Evolutionary conservation across 352 stramenopile species (phyloP), one percentile per base, ranked within the genome.

Genomic region (Hyphochytrium catenoides): DNA sequence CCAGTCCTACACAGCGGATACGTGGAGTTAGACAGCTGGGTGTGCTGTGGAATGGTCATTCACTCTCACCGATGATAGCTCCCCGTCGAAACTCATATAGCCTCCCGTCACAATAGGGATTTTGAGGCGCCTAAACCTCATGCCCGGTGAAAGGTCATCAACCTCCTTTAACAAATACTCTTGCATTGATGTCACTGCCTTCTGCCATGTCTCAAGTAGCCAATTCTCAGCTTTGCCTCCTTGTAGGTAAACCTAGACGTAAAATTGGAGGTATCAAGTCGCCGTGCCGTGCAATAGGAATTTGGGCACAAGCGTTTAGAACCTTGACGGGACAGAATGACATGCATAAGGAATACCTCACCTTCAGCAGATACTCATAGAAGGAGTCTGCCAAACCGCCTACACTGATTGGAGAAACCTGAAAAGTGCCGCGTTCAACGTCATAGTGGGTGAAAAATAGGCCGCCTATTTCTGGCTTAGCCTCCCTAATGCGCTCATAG

Each of bases 351-450:
- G n/a, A n/a, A n/a, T n/a, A n/a, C n/a, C n/a, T n/a, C 17, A 64
- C 46, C 50, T 91, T 91, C 2, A 91, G 47, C 36, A 91, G 48
- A 43, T 90, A 91, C 48, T 90, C 74, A 45, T 93, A 93, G 34
- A 81, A 64, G 1, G 53, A 77, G 49, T 91, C 78, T 4, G 56
- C 61, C 39, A 72, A 66, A 20, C 70, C 72, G 26, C 72, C 76
- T 50, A 89, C 64, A 14, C 59, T 79, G 21, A 87, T 9, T 12
- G 8, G 12, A 9, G 31, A 17, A 14, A 17, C 14, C 17, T 9
- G 12, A 9, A 9, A 17, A 20, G 9, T 20, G 31, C 12, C 12
- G 9, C 9, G 9, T 30, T 14, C 9, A 30, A 9, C 14, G 9
- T 36, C 29, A 14, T 36, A 36, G 14, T 36, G 9, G 12, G 9